Evolutionary conservation across 805 yeast genomes (phyloP).

Genomic region (Candida chauliodis): DNA sequence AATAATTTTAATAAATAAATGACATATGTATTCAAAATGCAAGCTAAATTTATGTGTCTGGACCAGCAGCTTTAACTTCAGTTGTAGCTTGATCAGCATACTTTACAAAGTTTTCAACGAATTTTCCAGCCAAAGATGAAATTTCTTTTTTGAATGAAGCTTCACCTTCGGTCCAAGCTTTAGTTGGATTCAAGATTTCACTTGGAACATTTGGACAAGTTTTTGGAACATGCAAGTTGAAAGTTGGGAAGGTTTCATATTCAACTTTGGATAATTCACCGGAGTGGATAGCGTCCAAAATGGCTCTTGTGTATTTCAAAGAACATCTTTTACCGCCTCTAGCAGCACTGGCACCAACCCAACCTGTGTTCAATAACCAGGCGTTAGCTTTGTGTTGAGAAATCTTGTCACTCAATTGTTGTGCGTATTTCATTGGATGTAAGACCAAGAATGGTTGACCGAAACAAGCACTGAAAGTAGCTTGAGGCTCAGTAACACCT

Average conservation of each 20-base stretch:
- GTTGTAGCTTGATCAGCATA: conserved; percentile 78
- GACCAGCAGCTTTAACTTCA: conserved; percentile 94
- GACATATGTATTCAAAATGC: background rate
- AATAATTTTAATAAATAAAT: background rate
- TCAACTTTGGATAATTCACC: conserved; percentile 80
- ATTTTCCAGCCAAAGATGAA: conserved; percentile 67
- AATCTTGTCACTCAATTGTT: conserved; percentile 93
- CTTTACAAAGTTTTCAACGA: conserved; percentile 81
- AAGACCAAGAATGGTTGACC: conserved; percentile 98
- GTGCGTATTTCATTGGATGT: conserved; percentile 97
- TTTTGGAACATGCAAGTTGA: conserved; percentile 85
- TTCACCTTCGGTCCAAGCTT: conserved; percentile 60
- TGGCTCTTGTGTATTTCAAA: conserved; percentile 94
- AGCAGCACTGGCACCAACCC: conserved; percentile 93
- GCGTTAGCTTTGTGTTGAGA: conserved; percentile 84
- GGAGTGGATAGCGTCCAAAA: conserved; percentile 88
- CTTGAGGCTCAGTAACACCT: conserved; percentile 97
- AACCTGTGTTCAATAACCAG: conserved; percentile 96
- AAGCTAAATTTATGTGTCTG: conserved; percentile 46
- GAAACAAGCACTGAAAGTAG: conserved; percentile 96
- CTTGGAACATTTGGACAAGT: conserved; percentile 77
- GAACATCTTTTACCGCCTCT: conserved; percentile 98
- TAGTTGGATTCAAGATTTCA: conserved; percentile 82
- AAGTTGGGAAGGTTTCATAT: conserved; percentile 80
- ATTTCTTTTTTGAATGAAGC: conserved; percentile 36